Base-by-base conservation (phyloP, 1,139 yeast species). In the Lodderomyces jiufengensis region DNA sequence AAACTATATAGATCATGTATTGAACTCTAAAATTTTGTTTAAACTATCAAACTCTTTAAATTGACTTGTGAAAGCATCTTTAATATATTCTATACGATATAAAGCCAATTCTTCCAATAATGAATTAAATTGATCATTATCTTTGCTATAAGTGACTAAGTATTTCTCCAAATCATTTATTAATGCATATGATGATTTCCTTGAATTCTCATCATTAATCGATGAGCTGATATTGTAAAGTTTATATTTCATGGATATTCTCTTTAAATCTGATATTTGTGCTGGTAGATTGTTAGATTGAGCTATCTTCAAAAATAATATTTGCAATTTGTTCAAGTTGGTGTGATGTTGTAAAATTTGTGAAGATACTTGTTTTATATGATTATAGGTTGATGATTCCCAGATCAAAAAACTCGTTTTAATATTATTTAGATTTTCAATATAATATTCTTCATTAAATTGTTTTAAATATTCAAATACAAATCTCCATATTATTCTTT, bases 401-500 rank as follows among this genome's bases (percentile, higher is more conserved):
- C 72, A 69, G 8, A 69, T 67, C 33, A 66, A 46, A 31, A 63
- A 54, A n/a, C 63, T 51, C n/a, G 62, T 51, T 33, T 53, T 57
- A 20, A 61, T 24, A 14, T 49, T 49, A 32, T 51, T 37, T 24
- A 67, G 42, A 9, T 36, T 31, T 15, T 46, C 40, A 8, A 69
- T 58, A 33, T 51, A 59, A 36, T 55, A 43, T 6, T 42, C 24
- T 40, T 62, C 68, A 24, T 55, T 52, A 28, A 38, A 43, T 24
- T 47, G 49, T 35, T 49, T 49, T 38, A 57, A 48, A 40, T 64
- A 66, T 27, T 67, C 68, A 38, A 66, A 65, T 40, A 61, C 56
- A 42, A 64, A 67, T 41, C 60, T 63, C 74, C 74, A 69, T 10
- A 67, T 55, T 3, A 66, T 60, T 20, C 74, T 44, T 45, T 69